phyloP scores from a whole-genome alignment of 208 protist species.

The Vickermania spadyakhi region DNA sequence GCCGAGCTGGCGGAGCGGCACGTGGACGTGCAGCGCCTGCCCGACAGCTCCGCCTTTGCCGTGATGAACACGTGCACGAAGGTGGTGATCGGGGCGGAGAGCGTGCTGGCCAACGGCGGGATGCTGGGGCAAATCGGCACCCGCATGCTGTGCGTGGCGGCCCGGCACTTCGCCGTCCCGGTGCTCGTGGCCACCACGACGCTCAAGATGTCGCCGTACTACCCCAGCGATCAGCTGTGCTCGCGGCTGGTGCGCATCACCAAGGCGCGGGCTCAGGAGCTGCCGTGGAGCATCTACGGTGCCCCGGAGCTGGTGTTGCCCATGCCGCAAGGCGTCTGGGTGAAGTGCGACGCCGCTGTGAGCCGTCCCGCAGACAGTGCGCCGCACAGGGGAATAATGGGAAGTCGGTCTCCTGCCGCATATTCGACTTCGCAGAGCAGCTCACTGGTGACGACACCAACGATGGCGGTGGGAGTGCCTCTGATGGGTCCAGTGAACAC shows the following conservation, averaged over 20 bases:
- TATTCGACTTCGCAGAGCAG: background rate
- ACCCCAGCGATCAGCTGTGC: slow-evolving; percentile 90
- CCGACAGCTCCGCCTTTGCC: slow-evolving; percentile 94
- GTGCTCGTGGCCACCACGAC: slow-evolving; percentile 93
- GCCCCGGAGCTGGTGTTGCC: slow-evolving; percentile 54
- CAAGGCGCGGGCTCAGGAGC: slow-evolving; percentile 55
- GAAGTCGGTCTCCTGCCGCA: background rate
- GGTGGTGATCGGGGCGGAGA: slow-evolving; percentile 91
- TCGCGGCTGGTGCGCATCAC: slow-evolving; percentile 78
- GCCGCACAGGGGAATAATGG: too few species aligned
- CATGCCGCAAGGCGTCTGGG: slow-evolving; percentile 17
- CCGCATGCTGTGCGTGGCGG: slow-evolving; percentile 92
- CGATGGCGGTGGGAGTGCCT: background rate
- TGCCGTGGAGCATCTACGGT: slow-evolving; percentile 78
- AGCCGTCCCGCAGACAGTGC: background rate
- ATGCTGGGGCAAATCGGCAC: slow-evolving; percentile 90
- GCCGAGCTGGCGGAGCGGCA: slow-evolving; percentile 38
- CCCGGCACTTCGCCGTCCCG: slow-evolving; percentile 92
- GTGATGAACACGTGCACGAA: slow-evolving; percentile 98
- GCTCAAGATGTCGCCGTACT: slow-evolving; percentile 95
- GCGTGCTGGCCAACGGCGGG: slow-evolving; percentile 96
- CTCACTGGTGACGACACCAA: background rate
- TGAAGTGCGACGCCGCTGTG: background rate
- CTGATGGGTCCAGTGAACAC: slow-evolving; percentile 15
- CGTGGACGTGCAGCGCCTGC: slow-evolving; percentile 90